Conservation (phyloP, 345 rosid genomes). For the Populus nigra region DNA sequence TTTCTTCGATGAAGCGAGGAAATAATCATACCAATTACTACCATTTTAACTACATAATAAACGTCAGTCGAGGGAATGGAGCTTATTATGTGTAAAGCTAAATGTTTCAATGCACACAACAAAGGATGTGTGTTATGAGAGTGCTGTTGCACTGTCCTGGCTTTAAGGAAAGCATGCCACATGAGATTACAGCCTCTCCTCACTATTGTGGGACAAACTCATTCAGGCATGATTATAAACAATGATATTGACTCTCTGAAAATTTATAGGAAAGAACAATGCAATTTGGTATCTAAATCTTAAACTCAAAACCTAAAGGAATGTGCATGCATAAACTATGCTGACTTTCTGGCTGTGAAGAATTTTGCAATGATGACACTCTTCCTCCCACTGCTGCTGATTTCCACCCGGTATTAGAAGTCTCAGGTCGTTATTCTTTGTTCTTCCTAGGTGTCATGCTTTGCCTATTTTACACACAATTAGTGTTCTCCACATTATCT, state of each 20-base stretch:
- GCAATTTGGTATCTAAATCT: not conserved
- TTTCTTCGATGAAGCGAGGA: not conserved
- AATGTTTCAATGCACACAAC: not conserved
- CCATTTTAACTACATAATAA: not conserved
- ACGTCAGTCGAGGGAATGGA: not conserved
- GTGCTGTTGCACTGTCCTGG: not conserved
- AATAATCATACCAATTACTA: not conserved
- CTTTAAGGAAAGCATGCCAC: not conserved
- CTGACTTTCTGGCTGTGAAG: not conserved
- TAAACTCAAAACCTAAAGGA: not conserved
- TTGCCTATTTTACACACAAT: not conserved
- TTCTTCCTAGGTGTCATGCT: not conserved
- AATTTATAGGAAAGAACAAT: not conserved
- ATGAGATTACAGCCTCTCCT: not conserved
- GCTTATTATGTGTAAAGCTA: not conserved
- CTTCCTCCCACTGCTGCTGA: not conserved
- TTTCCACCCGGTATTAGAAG: not conserved
- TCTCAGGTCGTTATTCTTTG: not conserved
- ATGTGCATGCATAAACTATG: not conserved
- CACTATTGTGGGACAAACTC: too few relatives aligned
- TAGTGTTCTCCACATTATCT: not conserved
- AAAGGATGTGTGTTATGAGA: not conserved
- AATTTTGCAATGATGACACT: not conserved
- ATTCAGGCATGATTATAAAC: not conserved
- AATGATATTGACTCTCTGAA: not conserved